Percentiles rank a stretch among this genome's conserved stretches.
Evolutionary conservation across 208 protist genomes (phyloP).

Genomic region (Lotmaria passim): DNA sequence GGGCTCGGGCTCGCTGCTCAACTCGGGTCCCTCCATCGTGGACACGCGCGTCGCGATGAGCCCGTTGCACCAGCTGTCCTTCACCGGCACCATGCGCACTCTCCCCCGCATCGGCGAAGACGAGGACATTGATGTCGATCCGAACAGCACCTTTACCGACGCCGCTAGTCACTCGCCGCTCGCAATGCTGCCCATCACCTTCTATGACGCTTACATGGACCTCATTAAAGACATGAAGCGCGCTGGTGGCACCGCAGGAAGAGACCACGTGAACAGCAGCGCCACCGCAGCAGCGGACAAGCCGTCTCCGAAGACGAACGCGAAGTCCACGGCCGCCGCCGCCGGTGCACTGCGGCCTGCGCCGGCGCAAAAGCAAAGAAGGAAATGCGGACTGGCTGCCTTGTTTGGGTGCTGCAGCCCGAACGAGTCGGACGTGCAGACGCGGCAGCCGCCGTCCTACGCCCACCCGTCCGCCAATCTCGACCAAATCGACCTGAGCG

Average conservation of each 20-base stretch:
- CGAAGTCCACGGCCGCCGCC: neutral
- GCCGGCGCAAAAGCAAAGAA: neutral
- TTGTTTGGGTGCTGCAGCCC: conserved; percentile 37
- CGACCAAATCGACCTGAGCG: neutral
- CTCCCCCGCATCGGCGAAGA: conserved; percentile 22
- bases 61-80: conserved; percentile 17
- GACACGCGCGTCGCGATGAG: neutral
- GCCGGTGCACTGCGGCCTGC: neutral
- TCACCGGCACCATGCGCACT: conserved; percentile 15
- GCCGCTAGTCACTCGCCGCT: neutral
- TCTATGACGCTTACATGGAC: conserved; percentile 23
- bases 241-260: no score
- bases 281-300: neutral
- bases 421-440: conserved; percentile 1
- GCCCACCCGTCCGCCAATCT: neutral
- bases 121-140: conserved; percentile 32
- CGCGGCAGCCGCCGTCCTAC: conserved; percentile 8
- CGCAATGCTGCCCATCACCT: conserved; percentile 16
- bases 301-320: no score
- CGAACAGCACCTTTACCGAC: conserved; percentile 17
- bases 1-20: neutral
- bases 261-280: neutral
- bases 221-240: conserved; percentile 10
- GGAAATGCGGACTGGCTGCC: conserved; percentile 10
- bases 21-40: neutral